Base-by-base conservation (phyloP, 2,329 filamentous ascomycete genomes). In the Nothomitra cinnamomea region DNA sequence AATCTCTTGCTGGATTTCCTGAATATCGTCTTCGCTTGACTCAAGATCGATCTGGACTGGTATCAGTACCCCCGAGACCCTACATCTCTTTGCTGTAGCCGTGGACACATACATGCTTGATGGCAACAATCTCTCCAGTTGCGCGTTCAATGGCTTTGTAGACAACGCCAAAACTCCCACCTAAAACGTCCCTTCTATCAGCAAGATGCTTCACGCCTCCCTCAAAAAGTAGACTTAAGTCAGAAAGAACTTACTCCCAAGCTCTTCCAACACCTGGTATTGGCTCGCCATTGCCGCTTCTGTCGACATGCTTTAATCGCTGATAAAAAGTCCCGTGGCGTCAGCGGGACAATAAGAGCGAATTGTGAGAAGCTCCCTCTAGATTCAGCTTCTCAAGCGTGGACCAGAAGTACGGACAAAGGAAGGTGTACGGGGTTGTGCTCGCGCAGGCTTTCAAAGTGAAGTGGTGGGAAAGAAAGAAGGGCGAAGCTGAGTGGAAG, bases 1-100 rank as follows among this genome's bases (percentile, higher is more conserved):
- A 60, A 98, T 96, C 66, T 98, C 92, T 64, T 94, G 88, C 63
- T 98, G 90, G 55, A 98, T 96, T 65, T 98, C 92, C 67, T 89
- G 85, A 56, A 98, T 95, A 65, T 98, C 92, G 70, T 98, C 92
- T 68, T 94, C 90, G 72, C 88, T 96, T 55, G 90, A 94, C 70
- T 98, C 92, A 64, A 98, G 86, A 67, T 98, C 92, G 67, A 98
- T 96, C 88, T 96, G 66, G 40, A n/a, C 12, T 2, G 45, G 24
- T 21, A 19, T 43, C 10, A 54, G 36, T 24, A 35, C 36, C 2
- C 17, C 13, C 38, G 7, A 32, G 10, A 24, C 2, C 25, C 15
- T 49, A 1, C 4, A 32, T 53, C 61, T 36, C 58, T 57, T 54
- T 54, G 8, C 19, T 53, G 41, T 28, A 48, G 52, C 36, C 22